Evolutionary conservation across 1,284 basidiomycete genomes (phyloP).

Genomic region (Ustilago esculenta): DNA sequence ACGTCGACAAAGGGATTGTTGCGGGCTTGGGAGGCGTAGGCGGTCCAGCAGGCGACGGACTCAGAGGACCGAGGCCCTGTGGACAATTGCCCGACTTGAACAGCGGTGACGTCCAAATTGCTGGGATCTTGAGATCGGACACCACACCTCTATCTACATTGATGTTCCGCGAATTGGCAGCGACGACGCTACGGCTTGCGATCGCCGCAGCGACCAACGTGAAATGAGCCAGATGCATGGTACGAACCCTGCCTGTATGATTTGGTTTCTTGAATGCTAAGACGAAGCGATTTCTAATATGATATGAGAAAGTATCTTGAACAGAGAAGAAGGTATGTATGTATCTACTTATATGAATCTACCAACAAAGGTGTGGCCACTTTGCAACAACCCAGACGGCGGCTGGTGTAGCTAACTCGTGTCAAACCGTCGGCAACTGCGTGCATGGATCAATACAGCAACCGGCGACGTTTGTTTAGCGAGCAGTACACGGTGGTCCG

Average conservation of each 20-base stretch:
- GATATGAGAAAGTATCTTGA: too few relatives aligned
- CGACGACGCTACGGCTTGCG: neutral
- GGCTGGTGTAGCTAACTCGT: too few relatives aligned
- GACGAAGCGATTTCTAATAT: too few relatives aligned
- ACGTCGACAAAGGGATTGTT: neutral
- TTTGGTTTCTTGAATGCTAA: too few relatives aligned
- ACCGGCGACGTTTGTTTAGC: too few relatives aligned
- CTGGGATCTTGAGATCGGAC: constrained; percentile 10
- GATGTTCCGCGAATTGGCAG: neutral
- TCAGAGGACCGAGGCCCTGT: neutral
- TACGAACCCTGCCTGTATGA: neutral
- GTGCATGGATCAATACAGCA: too few relatives aligned
- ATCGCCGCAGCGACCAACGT: constrained; percentile 1
- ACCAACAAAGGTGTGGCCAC: too few relatives aligned
- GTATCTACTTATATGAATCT: neutral
- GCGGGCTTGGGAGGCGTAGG: neutral
- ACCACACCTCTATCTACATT: neutral
- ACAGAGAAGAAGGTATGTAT: too few relatives aligned
- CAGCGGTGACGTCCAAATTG: constrained; percentile 17
- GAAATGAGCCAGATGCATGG: constrained; percentile 14
- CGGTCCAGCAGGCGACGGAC: neutral
- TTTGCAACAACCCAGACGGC: too few relatives aligned
- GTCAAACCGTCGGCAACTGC: too few relatives aligned
- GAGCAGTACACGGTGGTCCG: neutral
- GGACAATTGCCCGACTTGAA: constrained; percentile 14